A percentile compares a stretch with the other conserved stretches of the same genome.
phyloP scores from a whole-genome alignment of 371 early-diverging fungal genomes.

The Mortierella sp. region DNA sequence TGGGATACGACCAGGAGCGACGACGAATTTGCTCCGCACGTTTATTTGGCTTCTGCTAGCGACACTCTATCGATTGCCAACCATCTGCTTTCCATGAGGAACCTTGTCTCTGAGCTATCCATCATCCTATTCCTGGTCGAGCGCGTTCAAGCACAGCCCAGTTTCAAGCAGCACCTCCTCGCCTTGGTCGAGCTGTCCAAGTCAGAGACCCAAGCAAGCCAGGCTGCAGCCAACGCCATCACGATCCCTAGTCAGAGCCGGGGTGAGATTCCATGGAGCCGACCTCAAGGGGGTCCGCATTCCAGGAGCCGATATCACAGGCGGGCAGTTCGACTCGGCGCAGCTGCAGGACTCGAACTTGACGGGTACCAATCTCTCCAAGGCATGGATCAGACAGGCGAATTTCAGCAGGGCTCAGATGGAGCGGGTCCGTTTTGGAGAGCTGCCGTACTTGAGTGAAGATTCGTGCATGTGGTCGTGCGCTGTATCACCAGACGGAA shows the following conservation, averaged over 20 bases:
- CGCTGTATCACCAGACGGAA: constrained; percentile 8
- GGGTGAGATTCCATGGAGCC: background rate
- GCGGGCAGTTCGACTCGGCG: background rate
- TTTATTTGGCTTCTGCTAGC: background rate
- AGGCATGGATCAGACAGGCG: background rate
- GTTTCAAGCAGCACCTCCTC: background rate
- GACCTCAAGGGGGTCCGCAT: background rate
- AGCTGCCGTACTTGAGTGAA: background rate
- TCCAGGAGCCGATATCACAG: constrained; percentile 2
- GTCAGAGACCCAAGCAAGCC: background rate
- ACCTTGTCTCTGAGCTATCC: constrained; percentile 1
- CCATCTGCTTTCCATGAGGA: constrained; percentile 1
- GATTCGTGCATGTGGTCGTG: no score
- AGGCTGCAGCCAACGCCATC: constrained; percentile 14
- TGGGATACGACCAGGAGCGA: background rate
- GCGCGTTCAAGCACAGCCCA: background rate
- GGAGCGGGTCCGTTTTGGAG: constrained; percentile 4
- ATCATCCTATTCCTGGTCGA: constrained; percentile 8
- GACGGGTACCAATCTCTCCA: background rate
- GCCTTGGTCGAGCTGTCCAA: background rate
- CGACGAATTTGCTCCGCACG: background rate
- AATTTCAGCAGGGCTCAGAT: constrained; percentile 12
- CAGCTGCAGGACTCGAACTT: background rate
- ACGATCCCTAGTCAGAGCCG: constrained; percentile 7
- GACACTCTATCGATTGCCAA: background rate